Evolutionary conservation across 2,329 filamentous ascomycete genomes (phyloP).

Genomic region (Microcyclospora pomicola): DNA sequence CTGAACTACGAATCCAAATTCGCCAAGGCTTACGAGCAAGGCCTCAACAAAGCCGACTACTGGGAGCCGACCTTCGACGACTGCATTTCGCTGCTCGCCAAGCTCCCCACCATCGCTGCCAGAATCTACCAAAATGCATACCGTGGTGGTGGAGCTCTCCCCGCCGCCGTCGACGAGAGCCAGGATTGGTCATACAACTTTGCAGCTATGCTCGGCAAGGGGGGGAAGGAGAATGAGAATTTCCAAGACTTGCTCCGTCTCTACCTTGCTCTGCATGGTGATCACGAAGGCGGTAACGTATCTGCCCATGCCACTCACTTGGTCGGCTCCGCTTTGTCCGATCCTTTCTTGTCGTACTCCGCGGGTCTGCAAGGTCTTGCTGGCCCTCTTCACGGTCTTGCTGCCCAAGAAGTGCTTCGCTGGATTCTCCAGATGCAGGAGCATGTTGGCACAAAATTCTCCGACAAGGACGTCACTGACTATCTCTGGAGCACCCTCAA

Average conservation of each 20-base stretch:
- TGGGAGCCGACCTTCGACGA: conserved; percentile 98
- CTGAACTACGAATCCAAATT: conserved; percentile 91
- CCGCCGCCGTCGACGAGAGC: conserved; percentile 60
- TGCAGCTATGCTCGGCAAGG: conserved; percentile 86
- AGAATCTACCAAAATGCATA: conserved; percentile 95
- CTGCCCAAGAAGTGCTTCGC: conserved; percentile 90
- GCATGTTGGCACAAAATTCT: conserved; percentile 62
- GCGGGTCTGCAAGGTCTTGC: conserved; percentile 90
- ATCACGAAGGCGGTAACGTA: conserved; percentile 97
- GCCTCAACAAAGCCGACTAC: conserved; percentile 90
- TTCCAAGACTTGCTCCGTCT: conserved; percentile 91
- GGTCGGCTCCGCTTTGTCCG: conserved; percentile 84
- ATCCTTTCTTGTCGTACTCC: conserved; percentile 91
- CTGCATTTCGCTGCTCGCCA: conserved; percentile 81
- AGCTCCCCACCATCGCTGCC: conserved; percentile 89
- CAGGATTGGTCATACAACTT: conserved; percentile 99
- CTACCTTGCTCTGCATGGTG: conserved; percentile 91
- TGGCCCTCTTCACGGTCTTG: conserved; percentile 83
- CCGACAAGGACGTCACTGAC: conserved; percentile 66
- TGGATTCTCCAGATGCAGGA: conserved; percentile 97
- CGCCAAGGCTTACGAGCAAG: conserved; percentile 80
- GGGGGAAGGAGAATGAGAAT: conserved; percentile 72
- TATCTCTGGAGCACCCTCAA: conserved; percentile 92
- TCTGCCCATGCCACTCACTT: conserved; percentile 91
- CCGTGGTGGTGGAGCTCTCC: conserved; percentile 57